Conservation (phyloP, 192 early-diverging fungal species). For the Backusella tuberculispora region DNA sequence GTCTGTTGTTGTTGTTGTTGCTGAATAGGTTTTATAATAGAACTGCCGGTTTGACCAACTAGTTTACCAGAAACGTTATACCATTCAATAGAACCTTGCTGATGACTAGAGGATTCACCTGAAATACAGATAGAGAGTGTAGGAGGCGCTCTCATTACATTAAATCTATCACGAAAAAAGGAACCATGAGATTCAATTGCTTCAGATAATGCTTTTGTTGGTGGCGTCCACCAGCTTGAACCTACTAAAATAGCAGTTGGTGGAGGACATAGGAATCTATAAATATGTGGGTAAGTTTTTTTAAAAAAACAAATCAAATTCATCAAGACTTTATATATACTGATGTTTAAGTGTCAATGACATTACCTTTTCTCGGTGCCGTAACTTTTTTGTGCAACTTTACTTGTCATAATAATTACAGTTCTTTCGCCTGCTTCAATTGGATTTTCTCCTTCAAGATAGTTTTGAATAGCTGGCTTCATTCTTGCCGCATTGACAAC, state of each 20-base stretch:
- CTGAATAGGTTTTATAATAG: background rate
- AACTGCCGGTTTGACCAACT: constrained; percentile 47
- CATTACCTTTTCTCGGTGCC: constrained; percentile 83
- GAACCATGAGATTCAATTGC: background rate
- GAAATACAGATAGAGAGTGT: constrained; percentile 58
- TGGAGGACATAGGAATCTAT: constrained; percentile 78
- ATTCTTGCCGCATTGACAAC: background rate
- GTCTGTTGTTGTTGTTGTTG: background rate
- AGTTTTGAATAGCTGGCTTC: constrained; percentile 15
- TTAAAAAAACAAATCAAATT: background rate
- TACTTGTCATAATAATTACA: constrained; percentile 80
- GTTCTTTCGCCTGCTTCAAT: constrained; percentile 55
- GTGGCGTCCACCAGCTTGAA: constrained; percentile 57
- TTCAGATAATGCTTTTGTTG: background rate
- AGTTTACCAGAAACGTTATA: constrained; percentile 46
- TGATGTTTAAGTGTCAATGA: background rate
- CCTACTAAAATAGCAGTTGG: constrained; percentile 78
- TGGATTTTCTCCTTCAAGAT: constrained; percentile 23
- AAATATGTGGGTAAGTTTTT: background rate
- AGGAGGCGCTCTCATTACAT: constrained; percentile 36
- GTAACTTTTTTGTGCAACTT: constrained; percentile 92
- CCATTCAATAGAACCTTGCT: constrained; percentile 56
- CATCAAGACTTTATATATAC: background rate
- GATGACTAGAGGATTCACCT: constrained; percentile 52
- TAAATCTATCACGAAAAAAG: background rate